A percentile compares a stretch with the other conserved stretches of the same genome.
phyloP scores from a whole-genome alignment of 2,329 filamentous ascomycete genomes.

The Cordyceps tenuipes region DNA sequence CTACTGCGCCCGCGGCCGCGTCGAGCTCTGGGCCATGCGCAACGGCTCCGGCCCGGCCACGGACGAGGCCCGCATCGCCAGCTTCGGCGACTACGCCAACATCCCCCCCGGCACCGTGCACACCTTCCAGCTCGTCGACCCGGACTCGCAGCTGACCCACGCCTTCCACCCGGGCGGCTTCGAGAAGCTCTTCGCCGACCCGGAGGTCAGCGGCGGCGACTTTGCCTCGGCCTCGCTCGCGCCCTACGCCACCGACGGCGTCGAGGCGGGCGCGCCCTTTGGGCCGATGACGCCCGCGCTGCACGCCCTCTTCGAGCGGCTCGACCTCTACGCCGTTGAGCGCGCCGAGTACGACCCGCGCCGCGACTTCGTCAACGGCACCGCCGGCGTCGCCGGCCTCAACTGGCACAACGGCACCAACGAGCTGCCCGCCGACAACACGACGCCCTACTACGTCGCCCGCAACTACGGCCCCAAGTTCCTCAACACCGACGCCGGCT shows the following conservation, averaged over 20 bases:
- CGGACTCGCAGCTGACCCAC: conserved; percentile 18
- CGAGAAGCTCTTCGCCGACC: conserved; percentile 16
- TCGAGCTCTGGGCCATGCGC: conserved; percentile 17
- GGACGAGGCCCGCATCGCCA: conserved; percentile 17
- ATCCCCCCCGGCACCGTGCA: conserved; percentile 16
- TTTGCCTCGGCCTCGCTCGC: conserved; percentile 11
- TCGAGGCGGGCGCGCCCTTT: conserved; percentile 14
- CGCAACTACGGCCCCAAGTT: conserved; percentile 19
- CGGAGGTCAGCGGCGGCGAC: conserved; percentile 10
- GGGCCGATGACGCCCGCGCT: conserved; percentile 14
- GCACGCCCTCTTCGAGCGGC: conserved; percentile 1
- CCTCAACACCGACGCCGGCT: conserved; percentile 16
- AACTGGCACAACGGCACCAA: conserved; percentile 18
- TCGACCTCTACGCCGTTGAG: conserved; percentile 15
- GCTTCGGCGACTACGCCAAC: conserved; percentile 17
- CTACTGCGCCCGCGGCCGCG: conserved; percentile 16
- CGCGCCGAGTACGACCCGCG: conserved; percentile 14
- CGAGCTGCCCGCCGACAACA: conserved; percentile 7
- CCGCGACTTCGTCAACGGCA: conserved; percentile 18
- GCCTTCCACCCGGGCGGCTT: conserved; percentile 19
- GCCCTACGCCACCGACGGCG: conserved; percentile 13
- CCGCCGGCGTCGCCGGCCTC: conserved; percentile 11
- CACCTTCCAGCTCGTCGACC: conserved; percentile 18
- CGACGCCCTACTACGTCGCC: conserved; percentile 16
- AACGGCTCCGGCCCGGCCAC: conserved; percentile 10